Conservation (phyloP, 2,329 filamentous ascomycete species). For the Xylariaceae sp. region DNA sequence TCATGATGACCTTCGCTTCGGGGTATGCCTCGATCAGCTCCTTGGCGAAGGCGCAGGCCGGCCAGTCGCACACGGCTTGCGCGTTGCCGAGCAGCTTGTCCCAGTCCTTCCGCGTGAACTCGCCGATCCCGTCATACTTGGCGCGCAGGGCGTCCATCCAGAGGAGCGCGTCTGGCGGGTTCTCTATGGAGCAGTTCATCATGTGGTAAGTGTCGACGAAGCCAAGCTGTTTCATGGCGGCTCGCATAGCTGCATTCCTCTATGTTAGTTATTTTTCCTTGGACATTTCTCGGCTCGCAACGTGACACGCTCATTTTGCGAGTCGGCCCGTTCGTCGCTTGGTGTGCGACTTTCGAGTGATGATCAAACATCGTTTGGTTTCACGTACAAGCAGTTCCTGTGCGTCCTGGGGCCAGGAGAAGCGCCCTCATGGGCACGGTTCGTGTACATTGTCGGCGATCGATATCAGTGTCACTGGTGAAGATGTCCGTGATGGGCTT, state of each 20-base stretch:
- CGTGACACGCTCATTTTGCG: not conserved
- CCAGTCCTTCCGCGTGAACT: constrained; percentile 63
- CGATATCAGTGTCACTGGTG: constrained; percentile 62
- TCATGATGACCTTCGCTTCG: constrained; percentile 66
- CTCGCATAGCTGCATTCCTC: constrained; percentile 49
- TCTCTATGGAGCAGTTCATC: constrained; percentile 65
- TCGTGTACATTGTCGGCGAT: constrained; percentile 59
- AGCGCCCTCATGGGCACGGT: constrained; percentile 69
- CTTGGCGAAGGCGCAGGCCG: constrained; percentile 60
- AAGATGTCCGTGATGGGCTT: constrained; percentile 55
- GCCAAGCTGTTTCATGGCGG: constrained; percentile 60
- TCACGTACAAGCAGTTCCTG: constrained; percentile 61
- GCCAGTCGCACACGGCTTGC: constrained; percentile 65
- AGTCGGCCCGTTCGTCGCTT: not conserved
- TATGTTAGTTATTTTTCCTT: constrained; percentile 3
- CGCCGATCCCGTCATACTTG: constrained; percentile 51
- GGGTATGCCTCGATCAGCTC: constrained; percentile 68
- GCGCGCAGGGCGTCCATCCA: constrained; percentile 65
- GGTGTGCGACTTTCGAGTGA: not conserved
- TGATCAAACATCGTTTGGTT: not conserved
- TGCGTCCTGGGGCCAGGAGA: constrained; percentile 63
- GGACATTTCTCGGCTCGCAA: not conserved
- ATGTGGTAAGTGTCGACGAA: constrained; percentile 68
- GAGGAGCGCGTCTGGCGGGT: constrained; percentile 60
- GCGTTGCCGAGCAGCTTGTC: constrained; percentile 62